A percentile compares a stretch with the other conserved stretches of the same genome.
phyloP scores from a whole-genome alignment of 768 basidiomycete species.

The Mycena pura region DNA sequence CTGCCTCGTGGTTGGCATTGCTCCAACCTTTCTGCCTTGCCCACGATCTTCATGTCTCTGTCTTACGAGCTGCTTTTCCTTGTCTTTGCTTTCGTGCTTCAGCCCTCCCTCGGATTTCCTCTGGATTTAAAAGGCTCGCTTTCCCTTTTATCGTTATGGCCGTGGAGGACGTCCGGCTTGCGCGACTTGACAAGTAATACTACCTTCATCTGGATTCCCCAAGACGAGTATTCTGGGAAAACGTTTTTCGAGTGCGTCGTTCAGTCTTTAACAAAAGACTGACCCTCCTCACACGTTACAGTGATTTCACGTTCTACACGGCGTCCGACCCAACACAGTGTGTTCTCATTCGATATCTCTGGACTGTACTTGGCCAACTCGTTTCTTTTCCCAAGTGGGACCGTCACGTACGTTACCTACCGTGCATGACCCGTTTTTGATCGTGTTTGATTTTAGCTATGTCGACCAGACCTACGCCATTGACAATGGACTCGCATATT shows the following conservation, averaged over 20 bases:
- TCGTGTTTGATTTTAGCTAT: conserved; percentile 55
- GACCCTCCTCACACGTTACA: conserved; percentile 28
- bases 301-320: conserved; percentile 66
- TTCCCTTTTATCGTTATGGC: conserved; percentile 15
- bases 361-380: conserved; percentile 4
- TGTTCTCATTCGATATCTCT: conserved; percentile 29
- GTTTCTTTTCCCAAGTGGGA: conserved; percentile 55
- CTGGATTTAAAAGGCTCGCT: conserved; percentile 1
- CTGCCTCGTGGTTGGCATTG: neutral
- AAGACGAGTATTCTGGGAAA: conserved; percentile 70
- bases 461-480: conserved; percentile 63
- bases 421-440: conserved; percentile 26
- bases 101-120: conserved; percentile 9
- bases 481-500: conserved; percentile 58
- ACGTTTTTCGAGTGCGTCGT: conserved; percentile 72
- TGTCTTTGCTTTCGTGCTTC: neutral
- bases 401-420: conserved; percentile 64
- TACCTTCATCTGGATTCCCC: conserved; percentile 66
- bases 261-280: neutral
- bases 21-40: conserved; percentile 1
- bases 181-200: conserved; percentile 47
- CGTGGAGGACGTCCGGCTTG: neutral
- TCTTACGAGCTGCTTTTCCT: conserved; percentile 20
- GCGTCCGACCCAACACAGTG: conserved; percentile 74
- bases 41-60: conserved; percentile 21